Percentiles rank a stretch among this genome's conserved stretches.
phyloP scores from a whole-genome alignment of 371 early-diverging fungal species.

The Apophysomyces ossiformis region DNA sequence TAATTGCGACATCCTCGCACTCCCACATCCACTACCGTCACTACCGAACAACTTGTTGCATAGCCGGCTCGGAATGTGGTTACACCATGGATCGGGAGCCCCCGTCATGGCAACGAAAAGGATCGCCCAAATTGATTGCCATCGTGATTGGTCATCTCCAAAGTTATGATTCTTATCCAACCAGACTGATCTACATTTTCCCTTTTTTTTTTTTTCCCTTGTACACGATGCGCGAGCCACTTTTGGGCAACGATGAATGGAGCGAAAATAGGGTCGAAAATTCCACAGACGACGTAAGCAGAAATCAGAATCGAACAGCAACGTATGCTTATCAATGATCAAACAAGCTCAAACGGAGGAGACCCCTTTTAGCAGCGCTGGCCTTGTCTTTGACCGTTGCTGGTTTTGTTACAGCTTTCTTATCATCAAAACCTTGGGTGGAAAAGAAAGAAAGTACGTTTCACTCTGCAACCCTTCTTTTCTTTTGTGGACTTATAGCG shows the following conservation, averaged over 20 bases:
- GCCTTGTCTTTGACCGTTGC: not conserved
- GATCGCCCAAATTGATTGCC: not conserved
- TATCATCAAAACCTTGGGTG: not conserved
- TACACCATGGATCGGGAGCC: constrained; percentile 9
- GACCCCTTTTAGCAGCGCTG: not conserved
- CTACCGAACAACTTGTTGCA: no score
- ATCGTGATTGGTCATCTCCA: not conserved
- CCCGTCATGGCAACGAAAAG: not conserved
- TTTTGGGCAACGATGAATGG: constrained; percentile 3
- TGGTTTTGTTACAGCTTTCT: not conserved
- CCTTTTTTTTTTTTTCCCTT: not conserved
- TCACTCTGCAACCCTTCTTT: no score
- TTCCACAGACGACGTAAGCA: not conserved
- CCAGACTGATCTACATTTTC: not conserved
- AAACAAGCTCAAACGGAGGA: not conserved
- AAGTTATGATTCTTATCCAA: not conserved
- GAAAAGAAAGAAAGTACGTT: not conserved
- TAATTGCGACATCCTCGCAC: not conserved
- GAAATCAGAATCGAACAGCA: not conserved
- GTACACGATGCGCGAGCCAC: constrained; percentile 3
- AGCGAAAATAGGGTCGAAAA: not conserved
- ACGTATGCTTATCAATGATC: not conserved
- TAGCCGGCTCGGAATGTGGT: not conserved
- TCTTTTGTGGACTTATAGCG: not conserved
- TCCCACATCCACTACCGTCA: no score